These are phyloP conservation scores for Quercus robur DNA, from an alignment of 306 rosid genomes.

Conservation along the genomic window DNA sequence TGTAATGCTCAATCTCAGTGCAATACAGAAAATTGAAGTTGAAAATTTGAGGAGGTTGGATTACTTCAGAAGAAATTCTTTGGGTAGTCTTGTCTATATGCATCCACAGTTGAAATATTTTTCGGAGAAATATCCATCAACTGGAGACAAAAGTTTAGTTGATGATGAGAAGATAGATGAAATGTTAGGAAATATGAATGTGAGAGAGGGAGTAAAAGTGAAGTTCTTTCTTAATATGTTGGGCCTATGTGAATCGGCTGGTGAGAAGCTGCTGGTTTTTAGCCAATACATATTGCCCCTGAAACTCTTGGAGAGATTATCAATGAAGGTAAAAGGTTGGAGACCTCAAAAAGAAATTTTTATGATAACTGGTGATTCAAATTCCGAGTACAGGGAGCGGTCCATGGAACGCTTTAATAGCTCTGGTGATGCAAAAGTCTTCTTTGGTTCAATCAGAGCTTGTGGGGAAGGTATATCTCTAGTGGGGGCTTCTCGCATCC, in stretches of 20 bases:
- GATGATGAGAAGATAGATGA: slow-evolving; percentile 50
- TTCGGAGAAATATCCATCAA: slow-evolving; percentile 33
- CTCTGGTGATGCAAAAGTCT: slow-evolving; percentile 66
- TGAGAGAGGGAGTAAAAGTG: slow-evolving; percentile 77
- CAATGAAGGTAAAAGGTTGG: slow-evolving; percentile 65
- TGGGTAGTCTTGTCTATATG: slow-evolving; percentile 78
- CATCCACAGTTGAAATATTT: slow-evolving; percentile 62
- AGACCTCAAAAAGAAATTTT: slow-evolving; percentile 68
- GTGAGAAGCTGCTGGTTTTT: slow-evolving; percentile 85
- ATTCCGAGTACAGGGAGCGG: slow-evolving; percentile 61
- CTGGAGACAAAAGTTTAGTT: slow-evolving; percentile 15
- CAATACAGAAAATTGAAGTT: slow-evolving; percentile 57
- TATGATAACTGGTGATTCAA: slow-evolving; percentile 81
- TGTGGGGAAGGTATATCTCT: slow-evolving; percentile 97
- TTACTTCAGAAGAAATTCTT: slow-evolving; percentile 69
- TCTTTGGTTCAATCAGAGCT: slow-evolving; percentile 96
- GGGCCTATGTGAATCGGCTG: slow-evolving; percentile 56
- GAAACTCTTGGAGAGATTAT: slow-evolving; percentile 74
- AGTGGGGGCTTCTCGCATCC: slow-evolving; percentile 89
- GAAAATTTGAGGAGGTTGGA: slow-evolving; percentile 39
- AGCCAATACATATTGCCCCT: slow-evolving; percentile 86
- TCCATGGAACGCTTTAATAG: slow-evolving; percentile 77
- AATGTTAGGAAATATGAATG: slow-evolving; percentile 40
- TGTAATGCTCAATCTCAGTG: slow-evolving; percentile 58
- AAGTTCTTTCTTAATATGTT: slow-evolving; percentile 69